A percentile compares a stretch with the other conserved stretches of the same genome.
phyloP scores from a whole-genome alignment of 179 eudicot species.

The Pouteria campechiana region DNA sequence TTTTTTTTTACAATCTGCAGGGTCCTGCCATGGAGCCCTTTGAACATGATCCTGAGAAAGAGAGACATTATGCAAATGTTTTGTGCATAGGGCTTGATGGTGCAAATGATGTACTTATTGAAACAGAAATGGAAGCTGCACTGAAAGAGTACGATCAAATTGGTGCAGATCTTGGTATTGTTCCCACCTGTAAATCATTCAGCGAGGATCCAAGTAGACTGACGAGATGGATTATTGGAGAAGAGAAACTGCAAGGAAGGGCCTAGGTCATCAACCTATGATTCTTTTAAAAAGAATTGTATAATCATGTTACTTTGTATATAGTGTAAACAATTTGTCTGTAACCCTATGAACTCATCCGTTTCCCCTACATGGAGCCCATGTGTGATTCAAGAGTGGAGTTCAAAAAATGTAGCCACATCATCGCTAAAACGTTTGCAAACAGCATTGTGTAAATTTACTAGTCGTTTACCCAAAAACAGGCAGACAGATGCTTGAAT shows the following conservation, averaged over 20 bases:
- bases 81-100: constrained; percentile 35
- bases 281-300: too few species aligned
- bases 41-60: constrained; percentile 53
- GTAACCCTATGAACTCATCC: too few species aligned
- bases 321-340: too few species aligned
- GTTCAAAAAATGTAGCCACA: too few species aligned
- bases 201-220: constrained; percentile 62
- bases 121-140: constrained; percentile 79
- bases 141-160: constrained; percentile 45
- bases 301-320: too few species aligned
- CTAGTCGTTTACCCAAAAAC: too few species aligned
- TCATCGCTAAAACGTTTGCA: too few species aligned
- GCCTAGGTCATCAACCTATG: too few species aligned
- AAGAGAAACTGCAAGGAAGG: constrained; percentile 34
- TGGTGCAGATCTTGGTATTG: constrained; percentile 70
- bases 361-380: too few species aligned
- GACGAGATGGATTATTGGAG: constrained; percentile 82
- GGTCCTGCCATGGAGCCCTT: constrained; percentile 80
- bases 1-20: constrained; percentile 24
- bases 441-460: too few species aligned
- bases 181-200: constrained; percentile 43
- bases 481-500: too few species aligned
- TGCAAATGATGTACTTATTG: constrained; percentile 45
- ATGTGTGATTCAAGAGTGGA: too few species aligned
- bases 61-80: constrained; percentile 57